Evolutionary conservation across 768 basidiomycete species (phyloP).

Genomic region (Tulasnella sp.): DNA sequence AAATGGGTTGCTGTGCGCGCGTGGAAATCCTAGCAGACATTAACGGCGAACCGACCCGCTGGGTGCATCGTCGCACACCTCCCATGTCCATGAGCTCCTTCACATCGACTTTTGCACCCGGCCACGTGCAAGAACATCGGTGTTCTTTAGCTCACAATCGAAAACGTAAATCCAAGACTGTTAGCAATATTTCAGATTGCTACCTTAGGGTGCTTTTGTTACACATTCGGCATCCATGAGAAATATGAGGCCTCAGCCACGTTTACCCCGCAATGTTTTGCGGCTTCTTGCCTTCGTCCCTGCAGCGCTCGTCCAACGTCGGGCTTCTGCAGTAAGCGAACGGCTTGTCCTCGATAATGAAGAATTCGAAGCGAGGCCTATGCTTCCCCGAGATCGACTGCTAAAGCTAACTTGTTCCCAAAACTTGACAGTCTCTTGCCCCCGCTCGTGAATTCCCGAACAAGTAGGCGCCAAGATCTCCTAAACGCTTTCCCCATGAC

Average conservation of each 20-base stretch:
- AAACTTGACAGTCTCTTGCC: not conserved
- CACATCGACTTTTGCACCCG: not conserved
- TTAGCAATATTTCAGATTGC: not conserved
- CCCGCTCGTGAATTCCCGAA: not conserved
- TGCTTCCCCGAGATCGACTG: not conserved
- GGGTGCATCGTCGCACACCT: not conserved
- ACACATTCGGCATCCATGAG: not conserved
- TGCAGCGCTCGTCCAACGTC: not conserved
- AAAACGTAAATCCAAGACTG: no score
- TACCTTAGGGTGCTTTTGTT: not conserved
- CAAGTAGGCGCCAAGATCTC: not conserved
- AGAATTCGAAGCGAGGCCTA: not conserved
- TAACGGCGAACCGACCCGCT: no score
- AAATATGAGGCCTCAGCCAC: not conserved
- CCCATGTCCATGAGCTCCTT: not conserved
- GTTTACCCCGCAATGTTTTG: not conserved
- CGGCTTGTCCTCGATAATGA: not conserved
- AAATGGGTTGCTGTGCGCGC: no score
- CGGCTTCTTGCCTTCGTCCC: not conserved
- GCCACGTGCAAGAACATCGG: not conserved
- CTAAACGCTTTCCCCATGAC: not conserved
- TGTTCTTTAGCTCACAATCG: no score
- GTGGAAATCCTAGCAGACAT: no score
- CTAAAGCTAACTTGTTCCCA: not conserved
- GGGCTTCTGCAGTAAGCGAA: not conserved